A percentile compares a stretch with the other conserved stretches of the same genome.
Evolutionary conservation across 306 rosid species (phyloP).

Genomic region (Cicer pinnatifidum): DNA sequence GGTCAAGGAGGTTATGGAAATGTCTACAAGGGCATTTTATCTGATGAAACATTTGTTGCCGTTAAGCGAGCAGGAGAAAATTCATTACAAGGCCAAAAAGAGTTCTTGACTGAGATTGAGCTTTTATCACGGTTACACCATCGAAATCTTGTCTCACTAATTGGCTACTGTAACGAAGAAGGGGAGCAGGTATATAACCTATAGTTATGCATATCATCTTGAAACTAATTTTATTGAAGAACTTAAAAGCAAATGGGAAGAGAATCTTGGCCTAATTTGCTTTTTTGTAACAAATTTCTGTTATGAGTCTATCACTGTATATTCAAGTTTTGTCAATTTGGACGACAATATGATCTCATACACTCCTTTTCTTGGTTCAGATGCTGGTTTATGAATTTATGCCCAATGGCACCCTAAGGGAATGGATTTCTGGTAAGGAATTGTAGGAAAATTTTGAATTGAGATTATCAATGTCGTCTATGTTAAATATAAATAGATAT

Average conservation of each 20-base stretch:
- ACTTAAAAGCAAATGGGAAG: slow-evolving; percentile 34
- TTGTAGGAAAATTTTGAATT: not conserved
- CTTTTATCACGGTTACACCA: slow-evolving; percentile 90
- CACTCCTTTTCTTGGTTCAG: slow-evolving; percentile 55
- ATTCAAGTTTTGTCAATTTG: slow-evolving; percentile 21
- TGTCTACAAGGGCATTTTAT: slow-evolving; percentile 81
- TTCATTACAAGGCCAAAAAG: slow-evolving; percentile 90
- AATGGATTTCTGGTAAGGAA: slow-evolving; percentile 77
- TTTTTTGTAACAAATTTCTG: slow-evolving; percentile 6
- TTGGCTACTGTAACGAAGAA: slow-evolving; percentile 85
- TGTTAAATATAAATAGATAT: slow-evolving; percentile 13
- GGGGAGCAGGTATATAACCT: slow-evolving; percentile 70
- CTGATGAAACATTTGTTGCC: slow-evolving; percentile 68
- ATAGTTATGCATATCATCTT: slow-evolving; percentile 16
- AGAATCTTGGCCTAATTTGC: slow-evolving; percentile 6
- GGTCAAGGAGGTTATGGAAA: slow-evolving; percentile 98
- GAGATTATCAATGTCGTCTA: slow-evolving; percentile 4
- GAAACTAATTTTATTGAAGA: slow-evolving; percentile 12
- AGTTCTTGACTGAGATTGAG: slow-evolving; percentile 91
- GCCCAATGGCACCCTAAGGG: slow-evolving; percentile 87
- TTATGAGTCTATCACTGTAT: slow-evolving; percentile 26
- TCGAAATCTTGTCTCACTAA: slow-evolving; percentile 77
- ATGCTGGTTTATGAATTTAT: slow-evolving; percentile 91
- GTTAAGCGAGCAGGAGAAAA: slow-evolving; percentile 85
- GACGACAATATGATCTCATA: slow-evolving; percentile 40